Conservation (phyloP, 768 basidiomycete genomes). For the Psilocybe azurescens region DNA sequence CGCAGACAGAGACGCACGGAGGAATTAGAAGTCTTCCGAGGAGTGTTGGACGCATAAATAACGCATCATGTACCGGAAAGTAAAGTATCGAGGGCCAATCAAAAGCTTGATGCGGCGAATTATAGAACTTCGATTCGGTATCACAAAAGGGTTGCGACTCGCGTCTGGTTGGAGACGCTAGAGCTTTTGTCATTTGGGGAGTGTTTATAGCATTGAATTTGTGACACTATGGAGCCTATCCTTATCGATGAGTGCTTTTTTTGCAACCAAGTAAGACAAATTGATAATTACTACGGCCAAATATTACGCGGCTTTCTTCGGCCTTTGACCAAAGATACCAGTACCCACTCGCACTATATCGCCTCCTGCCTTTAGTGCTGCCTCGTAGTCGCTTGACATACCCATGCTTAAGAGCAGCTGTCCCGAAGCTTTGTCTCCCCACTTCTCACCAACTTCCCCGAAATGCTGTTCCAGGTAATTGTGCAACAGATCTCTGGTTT, state of each 20-base stretch:
- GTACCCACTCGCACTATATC: constrained; percentile 92
- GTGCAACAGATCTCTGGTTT: constrained; percentile 65
- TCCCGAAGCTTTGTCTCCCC: constrained; percentile 56
- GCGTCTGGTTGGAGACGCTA: too few species aligned
- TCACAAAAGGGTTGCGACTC: background rate
- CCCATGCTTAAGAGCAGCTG: constrained; percentile 85
- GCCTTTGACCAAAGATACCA: constrained; percentile 82
- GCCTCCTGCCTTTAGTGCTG: constrained; percentile 83
- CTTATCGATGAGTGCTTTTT: background rate
- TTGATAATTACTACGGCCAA: background rate
- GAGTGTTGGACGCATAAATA: constrained; percentile 20
- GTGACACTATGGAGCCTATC: background rate
- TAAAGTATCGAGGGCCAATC: constrained; percentile 1
- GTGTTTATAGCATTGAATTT: too few species aligned
- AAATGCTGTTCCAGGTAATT: constrained; percentile 41
- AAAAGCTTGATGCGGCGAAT: background rate
- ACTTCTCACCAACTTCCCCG: constrained; percentile 29
- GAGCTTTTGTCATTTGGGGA: too few species aligned
- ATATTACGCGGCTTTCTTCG: constrained; percentile 46
- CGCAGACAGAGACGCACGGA: background rate
- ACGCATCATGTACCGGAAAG: constrained; percentile 23
- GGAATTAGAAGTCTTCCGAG: background rate
- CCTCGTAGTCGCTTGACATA: constrained; percentile 95
- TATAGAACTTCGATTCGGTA: constrained; percentile 1
- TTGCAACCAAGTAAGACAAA: background rate